Evolutionary conservation across 257 asterid species (phyloP).

Genomic region (Capsicum chinense): DNA sequence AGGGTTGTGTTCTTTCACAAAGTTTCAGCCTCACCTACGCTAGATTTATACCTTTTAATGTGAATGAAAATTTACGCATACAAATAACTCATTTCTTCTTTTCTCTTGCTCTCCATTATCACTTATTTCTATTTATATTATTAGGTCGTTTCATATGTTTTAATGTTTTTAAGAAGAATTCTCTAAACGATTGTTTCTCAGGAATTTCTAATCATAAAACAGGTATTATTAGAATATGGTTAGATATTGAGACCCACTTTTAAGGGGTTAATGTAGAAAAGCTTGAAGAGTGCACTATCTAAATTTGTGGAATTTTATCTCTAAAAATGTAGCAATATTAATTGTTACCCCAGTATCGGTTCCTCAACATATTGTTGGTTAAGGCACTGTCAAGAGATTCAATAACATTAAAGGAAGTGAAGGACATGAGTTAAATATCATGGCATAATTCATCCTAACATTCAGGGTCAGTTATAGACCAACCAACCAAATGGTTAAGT

Average conservation of each 20-base stretch:
- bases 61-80: not conserved
- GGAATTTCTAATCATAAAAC: not conserved
- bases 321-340: not conserved
- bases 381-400: not conserved
- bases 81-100: not conserved
- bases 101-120: not conserved
- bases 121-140: too few species aligned
- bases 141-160: not conserved
- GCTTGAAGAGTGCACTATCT: not conserved
- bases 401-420: not conserved
- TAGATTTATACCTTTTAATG: too few species aligned
- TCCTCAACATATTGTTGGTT: not conserved
- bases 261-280: not conserved
- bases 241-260: not conserved
- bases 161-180: too few species aligned
- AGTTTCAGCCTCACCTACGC: not conserved
- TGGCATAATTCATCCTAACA: too few species aligned
- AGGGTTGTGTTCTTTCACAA: not conserved
- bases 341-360: not conserved
- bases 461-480: not conserved
- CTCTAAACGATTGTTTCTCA: not conserved
- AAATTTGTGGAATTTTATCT: not conserved
- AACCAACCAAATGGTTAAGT: too few species aligned
- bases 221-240: too few species aligned
- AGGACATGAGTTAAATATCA: too few species aligned